Percentiles rank a stretch among this genome's conserved stretches.
Conservation (phyloP, 768 basidiomycete genomes). For the Sporobolomyces roseus region DNA sequence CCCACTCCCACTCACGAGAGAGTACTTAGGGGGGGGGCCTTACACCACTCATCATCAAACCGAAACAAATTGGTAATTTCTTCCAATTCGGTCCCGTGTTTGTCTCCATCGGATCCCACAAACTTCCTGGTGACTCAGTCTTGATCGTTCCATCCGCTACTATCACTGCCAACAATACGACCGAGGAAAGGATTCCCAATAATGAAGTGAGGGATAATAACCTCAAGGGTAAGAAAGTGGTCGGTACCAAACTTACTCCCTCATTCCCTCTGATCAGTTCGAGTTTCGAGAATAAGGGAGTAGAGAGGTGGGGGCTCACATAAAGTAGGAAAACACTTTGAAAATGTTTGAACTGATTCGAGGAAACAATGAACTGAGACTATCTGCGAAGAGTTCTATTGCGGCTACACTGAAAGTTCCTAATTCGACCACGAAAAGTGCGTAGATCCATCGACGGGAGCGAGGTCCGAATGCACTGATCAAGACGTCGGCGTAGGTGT, state of each 20-base stretch:
- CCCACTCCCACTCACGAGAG: background rate
- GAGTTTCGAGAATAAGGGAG: constrained; percentile 1
- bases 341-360: constrained; percentile 64
- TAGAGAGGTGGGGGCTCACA: constrained; percentile 54
- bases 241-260: constrained; percentile 65
- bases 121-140: constrained; percentile 67
- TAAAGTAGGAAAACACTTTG: constrained; percentile 66
- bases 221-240: constrained; percentile 77
- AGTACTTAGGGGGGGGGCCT: constrained; percentile 41
- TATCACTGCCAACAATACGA: constrained; percentile 70
- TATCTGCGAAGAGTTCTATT: constrained; percentile 85
- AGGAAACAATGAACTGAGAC: constrained; percentile 69
- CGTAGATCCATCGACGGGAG: constrained; percentile 62
- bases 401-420: constrained; percentile 63
- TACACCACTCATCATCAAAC: constrained; percentile 88
- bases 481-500: constrained; percentile 85
- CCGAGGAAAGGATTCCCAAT: constrained; percentile 72
- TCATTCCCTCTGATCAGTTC: background rate
- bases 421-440: constrained; percentile 50
- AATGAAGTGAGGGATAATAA: constrained; percentile 84
- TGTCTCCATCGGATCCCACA: constrained; percentile 72
- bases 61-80: constrained; percentile 73
- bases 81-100: constrained; percentile 57
- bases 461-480: constrained; percentile 77
- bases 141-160: constrained; percentile 78